Evolutionary conservation across 352 stramenopile genomes (phyloP), one percentile per base, ranked within the genome.

Genomic region (Globisporangium alternatum): DNA sequence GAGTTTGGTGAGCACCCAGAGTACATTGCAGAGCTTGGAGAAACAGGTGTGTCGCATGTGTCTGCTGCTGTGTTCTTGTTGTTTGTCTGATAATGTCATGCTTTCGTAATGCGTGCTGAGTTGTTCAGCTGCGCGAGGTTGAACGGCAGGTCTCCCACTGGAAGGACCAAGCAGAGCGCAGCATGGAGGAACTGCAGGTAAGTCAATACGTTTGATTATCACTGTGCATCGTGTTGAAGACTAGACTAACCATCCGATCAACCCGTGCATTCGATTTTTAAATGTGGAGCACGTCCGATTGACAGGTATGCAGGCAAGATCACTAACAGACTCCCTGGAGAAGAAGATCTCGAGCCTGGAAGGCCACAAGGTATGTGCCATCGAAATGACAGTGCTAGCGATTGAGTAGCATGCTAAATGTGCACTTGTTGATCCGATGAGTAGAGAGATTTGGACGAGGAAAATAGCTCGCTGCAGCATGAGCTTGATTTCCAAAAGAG

Each of bases 151-250:
- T 70, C 6, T 58, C 48, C 2, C 63, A 80, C 19, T 86, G 74
- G 75, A 84, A 74, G 62, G 62, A 71, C 31, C 70, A 78, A 47
- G 69, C 70, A 21, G 51, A 74, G n/a, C 67, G 74, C 44, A 74
- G 65, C 22, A 61, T 62, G 10, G 80, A 68, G 2, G 70, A 88
- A 56, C 65, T 76, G 5, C 72, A 89, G 72, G 76, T 86, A 63
- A 31, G 56, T 37, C 30, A 25, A 39, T 49, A 30, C 15, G 8
- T 13, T 54, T 8, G 0, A 31, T n/a, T 17, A 19, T 4, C 21
- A 19, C 21, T 31, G 31, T 37, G 5, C 5, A 10, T 37, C 31
- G 31, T 12, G 19, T 1, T 19, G 41, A 41, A 13, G 45, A 67
- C 66, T 63, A 69, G 56, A 56, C 62, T 3, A 47, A 47, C 19